Evolutionary conservation across 306 rosid genomes (phyloP), one percentile per base, ranked within the genome.

Genomic region (Dryas alaskensis): DNA sequence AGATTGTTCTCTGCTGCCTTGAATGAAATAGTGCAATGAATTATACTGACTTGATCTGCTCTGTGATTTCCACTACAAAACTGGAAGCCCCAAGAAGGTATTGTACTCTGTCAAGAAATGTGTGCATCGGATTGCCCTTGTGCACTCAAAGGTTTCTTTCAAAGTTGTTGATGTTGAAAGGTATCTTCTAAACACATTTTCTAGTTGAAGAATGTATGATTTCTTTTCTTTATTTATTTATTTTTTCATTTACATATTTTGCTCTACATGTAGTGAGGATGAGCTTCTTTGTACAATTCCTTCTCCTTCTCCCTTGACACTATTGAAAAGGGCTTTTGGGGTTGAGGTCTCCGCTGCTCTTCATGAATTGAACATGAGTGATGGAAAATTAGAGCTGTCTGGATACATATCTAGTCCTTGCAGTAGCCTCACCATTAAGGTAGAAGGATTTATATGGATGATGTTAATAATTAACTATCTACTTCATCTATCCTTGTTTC

Each of bases 71-170:
- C 40, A 40, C 72, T 81, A 54, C 59, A 75, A 64, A 82, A 81
- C 50, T 82, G 81, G 75, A 83, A 94, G 96, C 89, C 89, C 89
- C 79, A 89, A 86, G 87, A 94, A 90, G 90, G 88, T 89, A 63
- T 83, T 92, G 84, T 89, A 94, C 76, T 78, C 88, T 45, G 84
- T 92, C 87, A 92, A 88, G 87, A 94, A 88, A 87, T 86, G 89
- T 75, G 79, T 84, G 61, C 78, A 84, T 70, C 84, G 83, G 64
- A 86, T 83, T 50, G 84, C 95, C 63, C 90, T 94, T 63, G 89
- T 87, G 67, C 85, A 81, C 81, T 84, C 96, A 45, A 77, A 79
- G 65, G 72, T 87, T 72, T 89, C 87, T 53, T 92, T 87, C 81
- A 92, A 84, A 81, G 74, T 94, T 83, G 80, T 88, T 39, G 90